These are phyloP conservation scores for Talaromyces sp. DNA, from an alignment of 2,329 filamentous ascomycete genomes.

Conservation along the genomic window DNA sequence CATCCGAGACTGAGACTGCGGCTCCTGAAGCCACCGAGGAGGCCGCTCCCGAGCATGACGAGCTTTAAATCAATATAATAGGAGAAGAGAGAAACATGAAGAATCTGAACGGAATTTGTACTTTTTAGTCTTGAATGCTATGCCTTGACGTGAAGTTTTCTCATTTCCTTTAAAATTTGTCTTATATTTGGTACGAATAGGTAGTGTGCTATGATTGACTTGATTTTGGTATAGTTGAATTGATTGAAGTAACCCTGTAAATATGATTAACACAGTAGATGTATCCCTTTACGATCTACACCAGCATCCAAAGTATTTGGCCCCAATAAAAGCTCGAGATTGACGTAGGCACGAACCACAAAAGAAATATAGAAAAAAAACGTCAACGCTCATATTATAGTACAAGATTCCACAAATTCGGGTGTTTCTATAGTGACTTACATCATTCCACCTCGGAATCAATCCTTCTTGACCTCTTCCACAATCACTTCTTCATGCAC, in stretches of 20 bases:
- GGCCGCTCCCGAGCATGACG: constrained; percentile 33
- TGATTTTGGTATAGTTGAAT: background rate
- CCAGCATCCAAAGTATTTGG: background rate
- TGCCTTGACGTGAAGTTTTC: background rate
- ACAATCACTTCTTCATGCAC: background rate
- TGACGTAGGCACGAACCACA: background rate
- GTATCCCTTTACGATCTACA: background rate
- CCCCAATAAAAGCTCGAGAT: background rate
- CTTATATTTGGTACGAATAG: background rate
- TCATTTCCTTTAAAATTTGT: background rate
- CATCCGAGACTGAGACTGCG: constrained; percentile 27
- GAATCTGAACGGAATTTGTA: constrained; percentile 6
- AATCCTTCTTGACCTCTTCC: constrained; percentile 6
- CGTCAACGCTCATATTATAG: background rate
- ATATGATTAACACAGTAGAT: too few species aligned
- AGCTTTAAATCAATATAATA: constrained; percentile 31
- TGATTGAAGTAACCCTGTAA: background rate
- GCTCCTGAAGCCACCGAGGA: constrained; percentile 18
- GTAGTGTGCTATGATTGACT: background rate
- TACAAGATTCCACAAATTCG: background rate
- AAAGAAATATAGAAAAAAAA: background rate
- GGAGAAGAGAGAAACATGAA: background rate
- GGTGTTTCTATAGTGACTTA: background rate
- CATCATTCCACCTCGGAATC: background rate
- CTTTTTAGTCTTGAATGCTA: constrained; percentile 8